Conservation (phyloP, 208 protist species). For the Leishmania tarentolae region DNA sequence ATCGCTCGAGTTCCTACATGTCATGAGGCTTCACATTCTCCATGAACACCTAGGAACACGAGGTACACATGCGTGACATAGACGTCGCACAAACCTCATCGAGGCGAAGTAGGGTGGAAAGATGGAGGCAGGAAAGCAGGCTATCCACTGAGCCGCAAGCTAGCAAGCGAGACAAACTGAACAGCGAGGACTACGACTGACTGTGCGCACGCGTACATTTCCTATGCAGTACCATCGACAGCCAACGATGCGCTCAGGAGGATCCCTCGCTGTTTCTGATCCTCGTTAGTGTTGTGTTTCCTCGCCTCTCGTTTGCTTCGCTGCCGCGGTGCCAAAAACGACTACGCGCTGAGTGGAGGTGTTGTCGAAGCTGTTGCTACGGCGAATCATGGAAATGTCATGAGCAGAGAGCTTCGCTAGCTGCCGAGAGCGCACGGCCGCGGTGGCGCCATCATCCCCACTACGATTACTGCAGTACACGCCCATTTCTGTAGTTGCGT, state of each 20-base stretch:
- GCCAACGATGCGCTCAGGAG: background rate
- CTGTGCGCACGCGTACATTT: background rate
- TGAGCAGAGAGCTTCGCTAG: constrained; percentile 51
- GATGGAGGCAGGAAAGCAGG: background rate
- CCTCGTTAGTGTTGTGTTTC: background rate
- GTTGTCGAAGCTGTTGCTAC: constrained; percentile 83
- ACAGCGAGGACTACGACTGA: background rate
- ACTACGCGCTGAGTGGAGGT: constrained; percentile 73
- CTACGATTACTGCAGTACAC: background rate
- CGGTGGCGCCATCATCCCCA: background rate
- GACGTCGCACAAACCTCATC: background rate
- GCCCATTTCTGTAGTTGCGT: background rate
- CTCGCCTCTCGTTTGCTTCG: constrained; percentile 22
- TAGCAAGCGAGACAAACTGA: background rate
- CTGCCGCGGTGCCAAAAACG: constrained; percentile 57
- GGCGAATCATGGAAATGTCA: constrained; percentile 82
- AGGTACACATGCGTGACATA: too few species aligned
- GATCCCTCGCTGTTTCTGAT: background rate
- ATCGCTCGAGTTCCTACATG: background rate
- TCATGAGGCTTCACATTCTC: background rate
- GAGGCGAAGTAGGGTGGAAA: background rate
- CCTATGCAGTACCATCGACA: background rate
- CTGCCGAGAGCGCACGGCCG: constrained; percentile 22
- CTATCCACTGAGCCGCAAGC: background rate
- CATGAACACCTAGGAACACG: background rate